These are phyloP conservation scores for Carex kokanica DNA, from an alignment of 176 grass and related monocot genomes.

Conservation along the genomic window DNA sequence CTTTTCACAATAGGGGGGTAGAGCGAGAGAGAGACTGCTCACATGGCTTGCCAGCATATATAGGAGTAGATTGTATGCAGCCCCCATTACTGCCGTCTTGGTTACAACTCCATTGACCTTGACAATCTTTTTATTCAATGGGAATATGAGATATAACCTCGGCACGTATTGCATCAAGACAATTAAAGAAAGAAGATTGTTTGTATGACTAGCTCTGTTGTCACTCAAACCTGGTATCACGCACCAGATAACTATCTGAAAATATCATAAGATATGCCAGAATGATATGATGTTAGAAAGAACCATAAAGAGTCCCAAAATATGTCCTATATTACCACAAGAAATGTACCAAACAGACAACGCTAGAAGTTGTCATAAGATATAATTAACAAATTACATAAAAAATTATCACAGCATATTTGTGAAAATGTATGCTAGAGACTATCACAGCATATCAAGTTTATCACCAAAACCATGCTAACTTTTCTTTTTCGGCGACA, in stretches of 20 bases:
- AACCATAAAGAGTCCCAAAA: neutral
- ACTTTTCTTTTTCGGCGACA: neutral
- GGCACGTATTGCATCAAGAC: constrained; percentile 88
- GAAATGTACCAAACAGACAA: neutral
- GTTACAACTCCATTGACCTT: constrained; percentile 79
- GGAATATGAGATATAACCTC: constrained; percentile 72
- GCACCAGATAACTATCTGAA: constrained; percentile 83
- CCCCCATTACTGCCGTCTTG: constrained; percentile 78
- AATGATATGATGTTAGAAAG: constrained; percentile 4
- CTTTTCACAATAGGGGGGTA: neutral
- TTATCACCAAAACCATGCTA: neutral
- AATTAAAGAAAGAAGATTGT: constrained; percentile 81
- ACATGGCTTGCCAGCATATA: constrained; percentile 95
- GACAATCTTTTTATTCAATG: constrained; percentile 70
- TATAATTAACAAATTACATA: neutral
- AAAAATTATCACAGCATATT: neutral
- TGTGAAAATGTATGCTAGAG: neutral
- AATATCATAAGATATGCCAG: neutral
- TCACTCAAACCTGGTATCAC: constrained; percentile 71
- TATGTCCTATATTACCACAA: neutral
- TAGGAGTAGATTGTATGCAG: constrained; percentile 83
- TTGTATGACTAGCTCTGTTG: constrained; percentile 63
- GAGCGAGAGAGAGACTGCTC: neutral
- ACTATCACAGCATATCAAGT: neutral
- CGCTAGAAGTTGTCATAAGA: neutral